Base-by-base conservation (phyloP, 83 land plant genomes). In the Diphasiastrum complanatum region DNA sequence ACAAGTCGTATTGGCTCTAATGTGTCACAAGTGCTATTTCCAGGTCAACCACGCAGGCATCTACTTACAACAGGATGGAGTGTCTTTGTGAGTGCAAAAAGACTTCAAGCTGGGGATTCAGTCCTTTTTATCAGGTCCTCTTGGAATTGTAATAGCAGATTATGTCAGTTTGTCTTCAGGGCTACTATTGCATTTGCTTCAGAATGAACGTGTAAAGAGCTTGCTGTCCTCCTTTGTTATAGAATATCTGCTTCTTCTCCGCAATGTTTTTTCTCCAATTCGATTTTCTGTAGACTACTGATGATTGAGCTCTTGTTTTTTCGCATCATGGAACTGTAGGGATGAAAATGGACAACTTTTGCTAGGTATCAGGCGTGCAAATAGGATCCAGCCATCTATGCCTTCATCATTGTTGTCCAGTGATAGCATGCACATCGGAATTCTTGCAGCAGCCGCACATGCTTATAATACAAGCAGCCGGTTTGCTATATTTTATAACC, bases 31-130 rank as follows among this genome's bases (percentile, higher is more conserved):
- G 36, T 29, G 18, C 29, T 22, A 11, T 26, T 65, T 31, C 2
- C 68, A 76, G 83, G 83, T 49, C 83, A 80, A 47, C 83, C 83
- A 18, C 51, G 80, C 41, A 76, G 83, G 63, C 83, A 80, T 51
- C 60, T 80, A 61, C 77, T 80, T 8, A 80, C 83, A 28, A 80
- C 83, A 16, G 80, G 83, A 43, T 80, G 80, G 83, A 80, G 83
- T 68, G 43, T 58, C 23, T 65, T 65, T 65, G 67, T 65, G 10
- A 65, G 45, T 24, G 43, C 71, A 19, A 80, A 80, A 60, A 73
- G 74, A 48, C 61, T 80, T 24, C 69, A 68, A 49, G 80, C 77
- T 23, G 83, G 83, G 23, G 83, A 80, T 70, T 33, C 67, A 0
- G 52, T 65, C 11, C 43, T 53, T 18, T 80, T 80, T 52, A 33